A percentile compares a stretch with the other conserved stretches of the same genome.
These are phyloP conservation scores for Naumovozyma castellii DNA, from an alignment of 805 yeast genomes.

Conservation along the genomic window DNA sequence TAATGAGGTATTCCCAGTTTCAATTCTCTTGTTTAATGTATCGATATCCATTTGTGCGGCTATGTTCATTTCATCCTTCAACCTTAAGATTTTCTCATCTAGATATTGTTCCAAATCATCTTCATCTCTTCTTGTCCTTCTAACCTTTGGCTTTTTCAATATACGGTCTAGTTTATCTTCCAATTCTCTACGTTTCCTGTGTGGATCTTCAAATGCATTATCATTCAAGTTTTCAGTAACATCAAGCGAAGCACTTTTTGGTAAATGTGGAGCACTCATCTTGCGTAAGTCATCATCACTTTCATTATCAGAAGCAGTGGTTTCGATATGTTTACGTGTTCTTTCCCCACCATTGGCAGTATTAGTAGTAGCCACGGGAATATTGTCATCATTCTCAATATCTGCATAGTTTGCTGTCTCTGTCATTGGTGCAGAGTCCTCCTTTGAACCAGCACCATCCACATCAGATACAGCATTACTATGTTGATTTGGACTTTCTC, in stretches of 20 bases:
- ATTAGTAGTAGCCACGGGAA: background rate
- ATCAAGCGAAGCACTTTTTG: constrained; percentile 5
- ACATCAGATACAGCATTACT: background rate
- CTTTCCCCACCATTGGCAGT: constrained; percentile 8
- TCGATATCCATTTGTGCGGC: constrained; percentile 73
- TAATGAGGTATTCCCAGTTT: constrained; percentile 26
- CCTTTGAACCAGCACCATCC: background rate
- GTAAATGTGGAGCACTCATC: constrained; percentile 5
- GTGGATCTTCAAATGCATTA: constrained; percentile 12
- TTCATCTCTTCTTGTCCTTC: constrained; percentile 67
- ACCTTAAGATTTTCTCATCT: constrained; percentile 74
- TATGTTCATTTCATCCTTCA: constrained; percentile 83
- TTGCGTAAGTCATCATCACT: constrained; percentile 7
- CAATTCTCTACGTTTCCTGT: constrained; percentile 58
- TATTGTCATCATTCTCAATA: background rate
- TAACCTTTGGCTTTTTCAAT: constrained; percentile 51
- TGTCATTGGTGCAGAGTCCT: constrained; percentile 1
- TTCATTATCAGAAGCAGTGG: constrained; percentile 16
- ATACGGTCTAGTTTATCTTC: constrained; percentile 78
- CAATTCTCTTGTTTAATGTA: constrained; percentile 36
- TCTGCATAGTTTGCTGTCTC: constrained; percentile 1
- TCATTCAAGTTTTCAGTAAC: constrained; percentile 5
- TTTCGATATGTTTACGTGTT: constrained; percentile 23
- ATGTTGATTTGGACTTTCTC: no score
- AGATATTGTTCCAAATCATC: constrained; percentile 92